Conservation (phyloP, 2,329 filamentous ascomycete species). For the Lachnum nothofagi region DNA sequence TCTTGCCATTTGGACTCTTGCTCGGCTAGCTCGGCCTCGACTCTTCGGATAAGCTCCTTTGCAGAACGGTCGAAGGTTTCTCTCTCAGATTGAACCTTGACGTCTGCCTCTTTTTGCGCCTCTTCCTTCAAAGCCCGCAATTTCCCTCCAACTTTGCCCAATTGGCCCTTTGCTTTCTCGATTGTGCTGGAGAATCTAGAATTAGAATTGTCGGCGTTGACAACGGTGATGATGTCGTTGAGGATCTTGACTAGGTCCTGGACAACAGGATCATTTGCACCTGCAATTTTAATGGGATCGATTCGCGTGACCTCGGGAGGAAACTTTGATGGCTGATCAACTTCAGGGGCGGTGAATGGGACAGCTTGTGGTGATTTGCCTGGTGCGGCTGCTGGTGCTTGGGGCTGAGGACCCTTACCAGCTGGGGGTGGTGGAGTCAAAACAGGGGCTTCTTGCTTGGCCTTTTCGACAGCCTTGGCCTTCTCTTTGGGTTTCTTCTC, state of each 20-base stretch:
- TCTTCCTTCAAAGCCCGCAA: constrained; percentile 67
- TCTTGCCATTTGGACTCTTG: constrained; percentile 80
- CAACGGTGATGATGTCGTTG: constrained; percentile 89
- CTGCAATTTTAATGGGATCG: constrained; percentile 68
- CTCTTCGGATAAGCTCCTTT: constrained; percentile 78
- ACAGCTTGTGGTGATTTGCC: constrained; percentile 7
- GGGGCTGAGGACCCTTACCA: constrained; percentile 23
- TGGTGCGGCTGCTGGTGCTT: constrained; percentile 3
- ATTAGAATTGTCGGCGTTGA: constrained; percentile 79
- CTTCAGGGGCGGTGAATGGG: constrained; percentile 49
- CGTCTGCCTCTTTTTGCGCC: constrained; percentile 69
- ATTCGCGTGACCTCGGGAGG: constrained; percentile 62
- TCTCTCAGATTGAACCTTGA: constrained; percentile 53
- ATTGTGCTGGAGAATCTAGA: constrained; percentile 74
- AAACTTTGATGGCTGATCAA: constrained; percentile 60
- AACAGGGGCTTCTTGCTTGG: constrained; percentile 33
- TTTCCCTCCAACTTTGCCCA: constrained; percentile 71
- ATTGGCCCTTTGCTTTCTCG: constrained; percentile 76
- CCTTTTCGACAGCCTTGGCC: constrained; percentile 33
- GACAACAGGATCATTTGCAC: constrained; percentile 79
- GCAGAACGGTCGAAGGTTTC: constrained; percentile 82
- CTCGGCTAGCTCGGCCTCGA: constrained; percentile 74
- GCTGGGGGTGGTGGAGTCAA: constrained; percentile 14
- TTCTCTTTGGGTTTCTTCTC: constrained; percentile 26
- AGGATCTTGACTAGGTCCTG: constrained; percentile 92